These are phyloP conservation scores for Echria macrotheca DNA, from an alignment of 495 filamentous ascomycete genomes.

Conservation along the genomic window DNA sequence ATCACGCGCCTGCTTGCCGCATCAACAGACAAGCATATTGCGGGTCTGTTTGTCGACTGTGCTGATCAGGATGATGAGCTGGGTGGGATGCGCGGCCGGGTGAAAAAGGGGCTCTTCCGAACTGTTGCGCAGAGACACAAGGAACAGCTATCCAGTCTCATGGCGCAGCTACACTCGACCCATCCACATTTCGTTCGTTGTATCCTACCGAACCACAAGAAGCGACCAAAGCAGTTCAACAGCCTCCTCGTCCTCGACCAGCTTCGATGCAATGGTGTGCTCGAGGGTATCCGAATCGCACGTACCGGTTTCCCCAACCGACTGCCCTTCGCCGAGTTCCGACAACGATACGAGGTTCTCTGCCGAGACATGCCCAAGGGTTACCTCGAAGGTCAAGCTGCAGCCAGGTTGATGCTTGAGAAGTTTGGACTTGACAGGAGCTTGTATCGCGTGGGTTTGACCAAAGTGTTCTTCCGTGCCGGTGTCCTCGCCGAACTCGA, in stretches of 20 bases:
- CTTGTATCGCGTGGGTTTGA: constrained; percentile 88
- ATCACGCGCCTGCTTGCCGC: constrained; percentile 79
- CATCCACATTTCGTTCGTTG: constrained; percentile 98
- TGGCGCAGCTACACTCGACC: constrained; percentile 92
- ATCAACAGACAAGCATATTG: constrained; percentile 77
- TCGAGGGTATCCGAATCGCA: constrained; percentile 96
- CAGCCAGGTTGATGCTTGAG: constrained; percentile 80
- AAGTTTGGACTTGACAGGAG: constrained; percentile 78
- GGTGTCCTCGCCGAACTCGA: constrained; percentile 95
- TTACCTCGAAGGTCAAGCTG: constrained; percentile 83
- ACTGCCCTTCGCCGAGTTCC: constrained; percentile 86
- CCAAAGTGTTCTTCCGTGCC: constrained; percentile 97
- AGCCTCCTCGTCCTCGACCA: constrained; percentile 90
- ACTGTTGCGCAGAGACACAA: constrained; percentile 98
- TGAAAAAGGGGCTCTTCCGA: constrained; percentile 96
- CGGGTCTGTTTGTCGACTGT: constrained; percentile 82
- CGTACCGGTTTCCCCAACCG: constrained; percentile 98
- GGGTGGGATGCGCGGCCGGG: constrained; percentile 65
- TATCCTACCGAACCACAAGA: constrained; percentile 98
- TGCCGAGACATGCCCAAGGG: constrained; percentile 84
- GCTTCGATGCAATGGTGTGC: constrained; percentile 93
- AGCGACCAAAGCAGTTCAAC: constrained; percentile 88
- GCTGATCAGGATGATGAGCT: constrained; percentile 63
- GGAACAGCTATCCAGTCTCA: constrained; percentile 88
- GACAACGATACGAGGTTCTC: constrained; percentile 95